These are phyloP conservation scores for Polygonum aviculare DNA, from an alignment of 148 eudicot species.

Conservation along the genomic window DNA sequence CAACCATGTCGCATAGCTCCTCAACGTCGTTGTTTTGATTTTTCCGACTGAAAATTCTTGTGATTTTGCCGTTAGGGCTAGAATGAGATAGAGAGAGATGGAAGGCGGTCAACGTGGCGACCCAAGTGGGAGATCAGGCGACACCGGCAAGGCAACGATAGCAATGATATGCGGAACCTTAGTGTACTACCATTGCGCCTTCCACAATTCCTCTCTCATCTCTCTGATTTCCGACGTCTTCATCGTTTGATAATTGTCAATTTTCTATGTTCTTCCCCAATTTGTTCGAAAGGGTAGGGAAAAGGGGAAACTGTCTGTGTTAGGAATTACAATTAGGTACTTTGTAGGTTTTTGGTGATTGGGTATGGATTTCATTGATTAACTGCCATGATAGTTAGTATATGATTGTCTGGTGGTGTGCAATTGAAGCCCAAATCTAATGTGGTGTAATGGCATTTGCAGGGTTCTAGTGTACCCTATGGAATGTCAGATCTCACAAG, in stretches of 20 bases:
- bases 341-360: not conserved
- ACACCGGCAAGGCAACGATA: slow-evolving; percentile 44
- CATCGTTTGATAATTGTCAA: not conserved
- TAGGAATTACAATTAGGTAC: not conserved
- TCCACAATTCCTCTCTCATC: slow-evolving; percentile 47
- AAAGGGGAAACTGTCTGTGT: not conserved
- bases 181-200: slow-evolving; percentile 83
- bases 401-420: not conserved
- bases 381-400: not conserved
- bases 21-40: not conserved
- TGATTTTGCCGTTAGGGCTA: not conserved
- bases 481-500: slow-evolving; percentile 96
- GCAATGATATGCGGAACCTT: slow-evolving; percentile 53
- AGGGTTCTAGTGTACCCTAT: slow-evolving; percentile 96
- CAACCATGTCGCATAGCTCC: not conserved
- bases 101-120: not conserved
- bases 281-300: not conserved
- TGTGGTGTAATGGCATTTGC: not conserved
- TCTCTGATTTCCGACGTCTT: not conserved
- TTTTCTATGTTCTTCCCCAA: not conserved
- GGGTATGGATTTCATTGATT: not conserved
- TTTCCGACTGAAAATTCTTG: not conserved
- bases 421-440: not conserved
- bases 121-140: slow-evolving; percentile 10
- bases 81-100: slow-evolving; percentile 1